phyloP scores from a whole-genome alignment of 169 alveolate genomes.

The Cryptosporidium viatorum region DNA sequence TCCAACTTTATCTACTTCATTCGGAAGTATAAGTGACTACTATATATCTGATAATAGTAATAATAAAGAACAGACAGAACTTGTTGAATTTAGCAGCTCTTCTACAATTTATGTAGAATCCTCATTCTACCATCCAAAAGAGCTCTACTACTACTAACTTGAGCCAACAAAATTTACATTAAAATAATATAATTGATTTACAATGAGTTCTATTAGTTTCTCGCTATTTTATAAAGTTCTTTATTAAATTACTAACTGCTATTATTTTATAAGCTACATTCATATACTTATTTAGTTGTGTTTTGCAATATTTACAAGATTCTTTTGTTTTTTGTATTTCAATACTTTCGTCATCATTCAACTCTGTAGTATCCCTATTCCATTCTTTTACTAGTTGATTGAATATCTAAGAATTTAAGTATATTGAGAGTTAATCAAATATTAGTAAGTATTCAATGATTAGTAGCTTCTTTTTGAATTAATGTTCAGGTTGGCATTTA shows the following conservation, averaged over 20 bases:
- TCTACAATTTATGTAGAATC: constrained; percentile 46
- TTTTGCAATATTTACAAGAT: constrained; percentile 33
- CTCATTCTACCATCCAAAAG: constrained; percentile 43
- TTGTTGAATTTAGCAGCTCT: constrained; percentile 45
- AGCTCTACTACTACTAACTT: constrained; percentile 3
- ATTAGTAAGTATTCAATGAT: background rate
- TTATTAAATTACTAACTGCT: constrained; percentile 60
- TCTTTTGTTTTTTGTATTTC: constrained; percentile 46
- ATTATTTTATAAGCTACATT: constrained; percentile 65
- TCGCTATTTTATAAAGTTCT: constrained; percentile 43
- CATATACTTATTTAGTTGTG: constrained; percentile 40
- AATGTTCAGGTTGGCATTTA: background rate
- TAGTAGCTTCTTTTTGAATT: background rate
- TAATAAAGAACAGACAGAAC: constrained; percentile 57
- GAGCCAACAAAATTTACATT: background rate
- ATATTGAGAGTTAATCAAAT: background rate
- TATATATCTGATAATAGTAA: constrained; percentile 3
- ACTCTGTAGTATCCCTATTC: constrained; percentile 41
- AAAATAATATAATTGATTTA: background rate
- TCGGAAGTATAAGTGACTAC: constrained; percentile 42
- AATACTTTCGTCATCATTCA: constrained; percentile 25
- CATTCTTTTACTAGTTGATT: constrained; percentile 55
- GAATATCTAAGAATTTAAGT: constrained; percentile 27
- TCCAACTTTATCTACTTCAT: constrained; percentile 25
- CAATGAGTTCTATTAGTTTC: background rate